phyloP scores from a whole-genome alignment of 2,329 filamentous ascomycete genomes.

The Mollisia scopiformis region DNA sequence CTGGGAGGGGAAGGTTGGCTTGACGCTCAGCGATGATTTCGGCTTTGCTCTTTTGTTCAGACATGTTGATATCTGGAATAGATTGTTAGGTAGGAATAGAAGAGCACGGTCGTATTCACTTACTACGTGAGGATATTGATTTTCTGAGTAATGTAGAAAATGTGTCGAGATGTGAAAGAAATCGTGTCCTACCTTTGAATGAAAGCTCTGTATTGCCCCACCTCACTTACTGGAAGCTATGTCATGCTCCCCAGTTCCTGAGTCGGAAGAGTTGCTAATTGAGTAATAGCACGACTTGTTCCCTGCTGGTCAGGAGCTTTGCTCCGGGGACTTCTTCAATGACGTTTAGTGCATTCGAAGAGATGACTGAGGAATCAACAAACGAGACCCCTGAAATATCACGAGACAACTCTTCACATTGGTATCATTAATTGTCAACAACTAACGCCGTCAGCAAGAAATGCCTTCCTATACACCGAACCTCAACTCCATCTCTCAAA shows the following conservation, averaged over 20 bases:
- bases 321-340: not conserved
- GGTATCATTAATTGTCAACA: constrained; percentile 35
- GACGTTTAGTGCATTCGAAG: not conserved
- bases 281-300: not conserved
- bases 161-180: not conserved
- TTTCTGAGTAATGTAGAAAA: not conserved
- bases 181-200: not conserved
- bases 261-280: not conserved
- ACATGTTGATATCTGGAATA: constrained; percentile 22
- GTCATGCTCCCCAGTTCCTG: constrained; percentile 7
- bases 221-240: constrained; percentile 3
- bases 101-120: not conserved
- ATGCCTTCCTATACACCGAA: not conserved
- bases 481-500: constrained; percentile 14
- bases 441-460: constrained; percentile 21
- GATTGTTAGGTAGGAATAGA: not conserved
- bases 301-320: not conserved
- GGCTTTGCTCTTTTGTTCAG: constrained; percentile 52
- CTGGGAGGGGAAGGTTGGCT: constrained; percentile 77
- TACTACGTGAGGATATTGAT: not conserved
- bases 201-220: not conserved
- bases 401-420: constrained; percentile 18
- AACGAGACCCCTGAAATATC: not conserved
- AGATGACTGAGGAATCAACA: constrained; percentile 13
- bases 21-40: constrained; percentile 69